Conservation (phyloP, 805 yeast species). For the Candida caryicola region DNA sequence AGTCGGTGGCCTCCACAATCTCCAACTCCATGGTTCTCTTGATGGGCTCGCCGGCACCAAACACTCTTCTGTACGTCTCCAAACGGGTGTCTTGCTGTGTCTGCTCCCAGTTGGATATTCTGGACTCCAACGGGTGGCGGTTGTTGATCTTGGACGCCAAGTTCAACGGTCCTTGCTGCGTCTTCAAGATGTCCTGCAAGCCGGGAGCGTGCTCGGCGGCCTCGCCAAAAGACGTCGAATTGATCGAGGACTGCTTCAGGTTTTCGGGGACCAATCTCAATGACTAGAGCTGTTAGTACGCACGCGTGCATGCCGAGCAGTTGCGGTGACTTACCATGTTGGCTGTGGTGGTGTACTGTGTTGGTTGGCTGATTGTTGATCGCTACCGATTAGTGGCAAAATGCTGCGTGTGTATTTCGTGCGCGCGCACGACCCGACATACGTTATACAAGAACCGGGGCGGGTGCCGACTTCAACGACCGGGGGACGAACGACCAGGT, state of each 20-base stretch:
- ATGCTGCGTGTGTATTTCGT: neutral
- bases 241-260: conserved; percentile 44
- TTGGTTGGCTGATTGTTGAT: neutral
- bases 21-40: conserved; percentile 85
- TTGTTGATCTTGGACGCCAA: conserved; percentile 63
- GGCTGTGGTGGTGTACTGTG: neutral
- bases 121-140: conserved; percentile 82
- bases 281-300: conserved; percentile 33
- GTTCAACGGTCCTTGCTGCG: conserved; percentile 60
- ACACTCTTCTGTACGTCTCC: conserved; percentile 76
- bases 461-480: conserved; percentile 30
- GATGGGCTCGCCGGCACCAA: conserved; percentile 93
- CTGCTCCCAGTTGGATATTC: conserved; percentile 76
- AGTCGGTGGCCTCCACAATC: conserved; percentile 66
- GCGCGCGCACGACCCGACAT: conserved; percentile 3
- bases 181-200: conserved; percentile 65
- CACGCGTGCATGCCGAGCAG: too few species aligned
- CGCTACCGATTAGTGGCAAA: conserved; percentile 2
- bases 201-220: conserved; percentile 67
- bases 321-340: conserved; percentile 5
- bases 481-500: conserved; percentile 46
- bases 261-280: conserved; percentile 56
- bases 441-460: neutral
- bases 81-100: conserved; percentile 67
- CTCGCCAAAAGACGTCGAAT: conserved; percentile 50